Percentiles rank a stretch among this genome's conserved stretches.
Evolutionary conservation across 805 yeast species (phyloP).

Genomic region (Hanseniaspora thailandica): DNA sequence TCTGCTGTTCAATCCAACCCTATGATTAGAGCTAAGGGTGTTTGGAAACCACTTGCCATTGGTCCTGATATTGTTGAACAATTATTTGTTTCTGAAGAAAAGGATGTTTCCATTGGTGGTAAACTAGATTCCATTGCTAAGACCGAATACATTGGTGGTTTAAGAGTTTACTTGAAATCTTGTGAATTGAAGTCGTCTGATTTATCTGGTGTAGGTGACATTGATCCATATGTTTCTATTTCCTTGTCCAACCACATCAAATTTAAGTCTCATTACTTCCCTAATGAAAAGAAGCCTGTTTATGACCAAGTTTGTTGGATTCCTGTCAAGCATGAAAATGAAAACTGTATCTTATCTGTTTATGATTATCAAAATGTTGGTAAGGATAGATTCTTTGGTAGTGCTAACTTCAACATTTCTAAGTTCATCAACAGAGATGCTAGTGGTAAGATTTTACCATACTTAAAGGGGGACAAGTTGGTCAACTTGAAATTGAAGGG

Average conservation of each 20-base stretch:
- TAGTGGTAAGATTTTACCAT: constrained; percentile 24
- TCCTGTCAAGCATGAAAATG: constrained; percentile 51
- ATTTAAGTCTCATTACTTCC: constrained; percentile 44
- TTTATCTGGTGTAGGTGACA: constrained; percentile 56
- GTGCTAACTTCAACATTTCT: constrained; percentile 38
- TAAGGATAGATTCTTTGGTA: constrained; percentile 55
- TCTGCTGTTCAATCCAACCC: constrained; percentile 3
- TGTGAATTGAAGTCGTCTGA: constrained; percentile 41
- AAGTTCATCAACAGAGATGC: constrained; percentile 39
- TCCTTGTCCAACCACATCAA: constrained; percentile 45
- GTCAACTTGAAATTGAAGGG: constrained; percentile 5
- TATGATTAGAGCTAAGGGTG: constrained; percentile 32
- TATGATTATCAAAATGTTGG: constrained; percentile 57
- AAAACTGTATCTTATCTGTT: constrained; percentile 45
- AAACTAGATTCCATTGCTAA: constrained; percentile 11
- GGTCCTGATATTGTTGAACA: constrained; percentile 38
- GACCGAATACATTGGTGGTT: constrained; percentile 51
- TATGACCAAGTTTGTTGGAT: constrained; percentile 49
- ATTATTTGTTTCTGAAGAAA: constrained; percentile 10
- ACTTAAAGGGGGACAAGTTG: constrained; percentile 32
- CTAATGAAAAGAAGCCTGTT: constrained; percentile 44
- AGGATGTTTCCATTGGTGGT: constrained; percentile 29
- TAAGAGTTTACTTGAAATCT: constrained; percentile 46
- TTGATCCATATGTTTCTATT: constrained; percentile 63
- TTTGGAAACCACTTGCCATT: constrained; percentile 61